phyloP scores from a whole-genome alignment of 192 early-diverging fungal species.

The Radiomyces spectabilis region DNA sequence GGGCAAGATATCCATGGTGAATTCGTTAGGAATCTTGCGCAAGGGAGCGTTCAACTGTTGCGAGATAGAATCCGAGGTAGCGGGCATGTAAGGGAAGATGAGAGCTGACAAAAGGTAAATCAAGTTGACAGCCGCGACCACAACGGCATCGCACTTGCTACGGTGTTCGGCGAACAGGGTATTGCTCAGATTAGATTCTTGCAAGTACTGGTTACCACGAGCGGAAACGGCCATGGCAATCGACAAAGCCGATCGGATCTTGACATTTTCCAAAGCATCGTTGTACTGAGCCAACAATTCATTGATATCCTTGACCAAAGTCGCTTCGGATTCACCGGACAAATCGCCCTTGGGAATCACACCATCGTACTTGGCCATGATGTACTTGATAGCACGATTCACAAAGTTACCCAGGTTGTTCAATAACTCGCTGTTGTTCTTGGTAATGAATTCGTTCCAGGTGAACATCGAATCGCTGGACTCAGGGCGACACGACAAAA shows the following conservation, averaged over 20 bases:
- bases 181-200: conserved; percentile 91
- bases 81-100: conserved; percentile 90
- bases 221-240: conserved; percentile 92
- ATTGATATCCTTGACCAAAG: conserved; percentile 80
- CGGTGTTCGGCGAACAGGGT: conserved; percentile 72
- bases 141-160: conserved; percentile 79
- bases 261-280: conserved; percentile 73
- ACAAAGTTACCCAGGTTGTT: conserved; percentile 97
- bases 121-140: conserved; percentile 77
- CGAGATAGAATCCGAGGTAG: conserved; percentile 68
- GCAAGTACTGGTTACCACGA: conserved; percentile 91
- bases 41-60: conserved; percentile 79
- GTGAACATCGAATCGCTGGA: conserved; percentile 85
- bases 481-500: conserved; percentile 90
- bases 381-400: conserved; percentile 94
- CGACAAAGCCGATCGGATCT: conserved; percentile 74
- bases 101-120: conserved; percentile 84
- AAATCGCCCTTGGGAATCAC: conserved; percentile 58
- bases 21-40: conserved; percentile 71
- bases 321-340: conserved; percentile 52
- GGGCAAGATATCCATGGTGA: conserved; percentile 64
- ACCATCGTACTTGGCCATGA: conserved; percentile 85
- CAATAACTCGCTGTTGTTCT: conserved; percentile 94
- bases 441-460: conserved; percentile 87
- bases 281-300: conserved; percentile 67